phyloP scores from a whole-genome alignment of 352 stramenopile species.

The Phytophthora pluvialis region DNA sequence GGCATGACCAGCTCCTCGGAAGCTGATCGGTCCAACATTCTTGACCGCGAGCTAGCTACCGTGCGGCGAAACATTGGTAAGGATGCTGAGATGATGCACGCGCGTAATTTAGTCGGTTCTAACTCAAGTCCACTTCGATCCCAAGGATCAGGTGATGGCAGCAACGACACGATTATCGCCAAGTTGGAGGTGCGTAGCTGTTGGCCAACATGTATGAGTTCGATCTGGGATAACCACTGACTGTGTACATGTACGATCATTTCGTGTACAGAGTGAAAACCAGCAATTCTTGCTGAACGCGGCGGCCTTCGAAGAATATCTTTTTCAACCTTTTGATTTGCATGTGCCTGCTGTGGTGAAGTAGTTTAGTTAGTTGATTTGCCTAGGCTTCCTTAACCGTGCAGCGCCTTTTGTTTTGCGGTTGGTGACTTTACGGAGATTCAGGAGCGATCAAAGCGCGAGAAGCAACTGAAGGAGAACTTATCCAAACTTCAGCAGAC shows the following conservation, averaged over 20 bases:
- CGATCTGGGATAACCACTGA: not conserved
- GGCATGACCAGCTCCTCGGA: slow-evolving; percentile 78
- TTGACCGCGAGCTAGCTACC: slow-evolving; percentile 65
- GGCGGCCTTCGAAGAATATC: slow-evolving; percentile 89
- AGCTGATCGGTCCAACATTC: slow-evolving; percentile 61
- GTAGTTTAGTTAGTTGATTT: slow-evolving; percentile 14
- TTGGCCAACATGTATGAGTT: not conserved
- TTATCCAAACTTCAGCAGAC: slow-evolving; percentile 74
- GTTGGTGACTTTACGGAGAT: slow-evolving; percentile 63
- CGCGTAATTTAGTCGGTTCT: slow-evolving; percentile 3
- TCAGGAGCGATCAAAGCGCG: slow-evolving; percentile 71
- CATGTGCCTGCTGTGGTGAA: slow-evolving; percentile 24
- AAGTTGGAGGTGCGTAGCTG: slow-evolving; percentile 69
- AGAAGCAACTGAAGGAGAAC: slow-evolving; percentile 68
- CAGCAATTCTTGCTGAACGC: slow-evolving; percentile 85
- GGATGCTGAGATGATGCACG: not conserved
- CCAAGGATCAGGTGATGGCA: slow-evolving; percentile 31
- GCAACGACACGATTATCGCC: slow-evolving; percentile 60
- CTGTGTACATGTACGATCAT: not conserved
- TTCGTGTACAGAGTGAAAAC: slow-evolving; percentile 65
- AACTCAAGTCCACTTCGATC: slow-evolving; percentile 11
- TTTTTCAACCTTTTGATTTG: slow-evolving; percentile 42
- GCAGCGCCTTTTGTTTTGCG: slow-evolving; percentile 36
- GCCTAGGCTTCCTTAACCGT: slow-evolving; percentile 61
- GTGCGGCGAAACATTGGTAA: slow-evolving; percentile 60